Evolutionary conservation across 1,284 basidiomycete species (phyloP), one percentile per base, ranked within the genome.

Genomic region (Apiotrichum porosum): DNA sequence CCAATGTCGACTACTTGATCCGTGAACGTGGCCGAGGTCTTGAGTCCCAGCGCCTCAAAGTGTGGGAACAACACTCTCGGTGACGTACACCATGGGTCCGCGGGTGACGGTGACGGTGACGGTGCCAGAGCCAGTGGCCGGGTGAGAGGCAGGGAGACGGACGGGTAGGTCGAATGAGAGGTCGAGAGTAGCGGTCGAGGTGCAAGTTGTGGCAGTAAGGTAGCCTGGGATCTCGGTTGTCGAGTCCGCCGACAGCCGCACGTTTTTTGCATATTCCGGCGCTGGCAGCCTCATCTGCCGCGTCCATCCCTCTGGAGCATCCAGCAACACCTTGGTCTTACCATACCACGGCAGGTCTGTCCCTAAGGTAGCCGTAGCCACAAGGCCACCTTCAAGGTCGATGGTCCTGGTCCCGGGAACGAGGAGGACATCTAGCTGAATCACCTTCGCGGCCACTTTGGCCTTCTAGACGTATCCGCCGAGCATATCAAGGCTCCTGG

Each of bases 341-440:
- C 62, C 63, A 1, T 37, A 15, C 65, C 65, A 65, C 17, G 65
- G 65, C 63, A 68, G 64, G 9, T 49, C 54, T n/a, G 53, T 57
- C 10, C 23, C 26, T 57, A 65, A 59, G 9, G 36, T 44, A 19
- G 61, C 60, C 1, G 32, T 52, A 3, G 65, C 65, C 4, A 4
- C 40, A 13, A 32, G 6, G 1, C 58, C 57, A 22, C 49, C 47
- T 0, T 53, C 55, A 21, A 68, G 49, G 14, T 51, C 41, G 42
- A 68, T 63, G 0, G 17, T 56, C 18, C 62, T 49, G 10, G 50
- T 49, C 6, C 54, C 63, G 1, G 61, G 57, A 17, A 61, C 50
- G 15, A 67, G 50, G 39, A 64, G 62, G 5, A 65, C 47, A 30
- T 58, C 49, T 6, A 65, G 51, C 2, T 41, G 21, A 43, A 67